Evolutionary conservation across 2,329 filamentous ascomycete genomes (phyloP).

Genomic region (Neonectria ditissima): DNA sequence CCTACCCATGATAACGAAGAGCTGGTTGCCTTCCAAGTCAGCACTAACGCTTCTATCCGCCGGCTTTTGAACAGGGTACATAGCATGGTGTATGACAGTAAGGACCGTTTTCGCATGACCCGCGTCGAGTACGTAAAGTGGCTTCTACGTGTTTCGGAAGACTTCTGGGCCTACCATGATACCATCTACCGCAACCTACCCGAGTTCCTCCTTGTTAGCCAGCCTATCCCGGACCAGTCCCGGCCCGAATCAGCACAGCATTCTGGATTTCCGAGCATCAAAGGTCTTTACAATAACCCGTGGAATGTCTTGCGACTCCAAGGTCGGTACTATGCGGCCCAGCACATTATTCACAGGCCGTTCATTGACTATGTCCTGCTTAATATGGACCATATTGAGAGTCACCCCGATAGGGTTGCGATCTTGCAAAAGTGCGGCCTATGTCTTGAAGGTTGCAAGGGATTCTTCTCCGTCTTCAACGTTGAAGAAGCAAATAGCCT

Average conservation of each 20-base stretch:
- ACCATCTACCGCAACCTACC: conserved; percentile 46
- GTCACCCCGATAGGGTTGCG: conserved; percentile 38
- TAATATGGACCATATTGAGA: conserved; percentile 40
- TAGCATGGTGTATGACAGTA: conserved; percentile 46
- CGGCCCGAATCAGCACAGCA: background rate
- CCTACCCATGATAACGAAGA: conserved; percentile 31
- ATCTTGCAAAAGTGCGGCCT: conserved; percentile 39
- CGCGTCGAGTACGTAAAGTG: conserved; percentile 40
- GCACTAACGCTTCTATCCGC: conserved; percentile 47
- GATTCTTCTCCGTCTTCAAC: conserved; percentile 1
- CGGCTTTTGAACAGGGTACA: conserved; percentile 47
- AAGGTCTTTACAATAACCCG: conserved; percentile 39
- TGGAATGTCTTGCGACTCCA: conserved; percentile 47
- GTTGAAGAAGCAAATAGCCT: conserved; percentile 1
- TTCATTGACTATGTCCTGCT: conserved; percentile 46
- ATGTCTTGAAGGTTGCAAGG: conserved; percentile 37
- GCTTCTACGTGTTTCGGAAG: conserved; percentile 42
- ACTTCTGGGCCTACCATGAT: conserved; percentile 44
- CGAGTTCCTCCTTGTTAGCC: conserved; percentile 36
- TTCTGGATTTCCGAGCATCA: background rate
- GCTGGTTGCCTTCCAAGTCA: conserved; percentile 47
- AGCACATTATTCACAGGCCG: conserved; percentile 48
- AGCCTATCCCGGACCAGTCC: background rate
- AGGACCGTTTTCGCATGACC: conserved; percentile 40
- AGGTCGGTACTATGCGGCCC: conserved; percentile 46